Evolutionary conservation across 768 basidiomycete genomes (phyloP).

Genomic region (Thelephora aurantiotincta): DNA sequence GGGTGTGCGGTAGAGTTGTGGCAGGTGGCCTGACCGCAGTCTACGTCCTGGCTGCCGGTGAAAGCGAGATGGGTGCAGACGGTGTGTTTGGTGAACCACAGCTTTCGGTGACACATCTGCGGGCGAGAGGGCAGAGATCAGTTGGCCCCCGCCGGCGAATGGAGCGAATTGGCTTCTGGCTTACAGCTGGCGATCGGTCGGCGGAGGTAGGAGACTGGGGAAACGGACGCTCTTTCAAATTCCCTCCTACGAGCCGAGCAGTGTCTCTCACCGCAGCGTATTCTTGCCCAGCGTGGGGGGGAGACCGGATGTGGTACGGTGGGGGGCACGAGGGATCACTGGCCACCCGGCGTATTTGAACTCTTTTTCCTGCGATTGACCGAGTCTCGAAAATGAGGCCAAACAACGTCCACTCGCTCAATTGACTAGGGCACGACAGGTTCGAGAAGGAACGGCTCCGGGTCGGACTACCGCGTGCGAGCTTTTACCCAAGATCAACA

Average conservation of each 20-base stretch:
- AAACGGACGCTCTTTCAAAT: constrained; percentile 1
- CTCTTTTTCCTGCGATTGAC: background rate
- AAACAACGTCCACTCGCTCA: background rate
- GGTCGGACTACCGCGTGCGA: constrained; percentile 13
- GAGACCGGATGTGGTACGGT: background rate
- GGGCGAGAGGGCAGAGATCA: constrained; percentile 4
- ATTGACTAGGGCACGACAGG: background rate
- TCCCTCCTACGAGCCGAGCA: too few species aligned
- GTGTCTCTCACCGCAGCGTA: too few species aligned
- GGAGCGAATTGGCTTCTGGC: constrained; percentile 8
- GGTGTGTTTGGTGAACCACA: constrained; percentile 34
- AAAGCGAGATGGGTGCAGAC: constrained; percentile 45
- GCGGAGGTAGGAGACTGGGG: constrained; percentile 20
- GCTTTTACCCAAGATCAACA: background rate
- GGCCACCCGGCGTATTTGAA: constrained; percentile 9
- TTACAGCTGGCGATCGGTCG: constrained; percentile 16
- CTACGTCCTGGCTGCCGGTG: constrained; percentile 27
- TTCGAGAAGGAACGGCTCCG: background rate
- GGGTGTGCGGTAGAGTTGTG: constrained; percentile 36
- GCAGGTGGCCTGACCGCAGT: constrained; percentile 37
- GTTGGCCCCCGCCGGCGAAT: constrained; percentile 3
- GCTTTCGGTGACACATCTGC: constrained; percentile 52
- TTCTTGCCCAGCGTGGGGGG: too few species aligned
- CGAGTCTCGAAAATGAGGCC: background rate
- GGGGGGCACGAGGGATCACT: background rate